Base-by-base conservation (phyloP, 2,329 filamentous ascomycete species). In the Penicillium concentricum region DNA sequence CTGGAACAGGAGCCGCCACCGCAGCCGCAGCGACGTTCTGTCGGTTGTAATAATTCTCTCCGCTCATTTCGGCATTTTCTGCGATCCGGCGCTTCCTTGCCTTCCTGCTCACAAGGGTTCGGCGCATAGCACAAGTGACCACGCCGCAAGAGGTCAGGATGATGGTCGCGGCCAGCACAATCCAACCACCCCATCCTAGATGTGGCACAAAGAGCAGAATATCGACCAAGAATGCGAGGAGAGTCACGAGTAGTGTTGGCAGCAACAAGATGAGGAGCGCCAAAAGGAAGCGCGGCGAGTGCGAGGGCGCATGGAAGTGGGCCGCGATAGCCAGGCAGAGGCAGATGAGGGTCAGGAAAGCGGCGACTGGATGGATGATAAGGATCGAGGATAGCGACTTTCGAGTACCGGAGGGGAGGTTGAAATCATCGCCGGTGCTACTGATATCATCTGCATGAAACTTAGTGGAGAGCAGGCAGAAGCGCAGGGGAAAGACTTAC, bases 1-100 rank as follows among this genome's bases (percentile, higher is more conserved):
- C 28, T 12, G 62, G 59, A 39, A 56, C 55, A 20, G 62, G 55
- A 41, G 69, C 57, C 46, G 68, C 62, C 18, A 69, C 57, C 47
- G 69, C 63, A 20, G 69, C 61, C 32, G 73, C 67, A 30, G 71
- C 66, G 20, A 73, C 73, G 64, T 75, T 71, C 65, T 82, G 76
- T 57, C 87, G 83, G 67, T 87, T 89, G 75, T 95, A 97, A 72
- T 89, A 97, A 70, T 92, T 94, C 68, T 94, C 87, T 28, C 93
- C 93, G 72, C 90, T 97, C 92, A 97, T 97, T 72, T 97, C 92
- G 8, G 92, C 91, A 71, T 97, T 96, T 74, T 95, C 90, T 2
- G 87, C 91, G 70, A 97, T 95, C 44, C 91, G 86, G 79, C 88
- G 91, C 81, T 94, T 92, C 60, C 92, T 85, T n/a, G 92, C 90